phyloP scores from a whole-genome alignment of 805 yeast genomes.

The Teunomyces panamensis region DNA sequence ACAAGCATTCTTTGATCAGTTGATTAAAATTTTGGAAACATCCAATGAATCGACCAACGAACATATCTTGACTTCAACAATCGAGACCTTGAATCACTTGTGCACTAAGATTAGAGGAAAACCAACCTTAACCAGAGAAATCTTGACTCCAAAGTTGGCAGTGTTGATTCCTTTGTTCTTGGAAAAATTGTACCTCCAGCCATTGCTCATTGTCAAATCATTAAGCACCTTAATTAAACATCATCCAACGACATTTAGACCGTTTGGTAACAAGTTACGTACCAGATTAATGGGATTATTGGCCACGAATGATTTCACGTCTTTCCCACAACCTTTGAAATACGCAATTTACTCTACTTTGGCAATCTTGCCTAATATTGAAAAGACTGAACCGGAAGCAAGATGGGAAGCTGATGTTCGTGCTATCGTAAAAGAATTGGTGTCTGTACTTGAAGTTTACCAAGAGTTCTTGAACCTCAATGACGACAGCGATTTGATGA shows the following conservation, averaged over 20 bases:
- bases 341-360: conserved; percentile 44
- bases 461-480: conserved; percentile 55
- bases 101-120: conserved; percentile 64
- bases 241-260: conserved; percentile 80
- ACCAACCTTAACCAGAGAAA: conserved; percentile 79
- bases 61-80: conserved; percentile 32
- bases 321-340: conserved; percentile 40
- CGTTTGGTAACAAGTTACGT: conserved; percentile 65
- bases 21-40: conserved; percentile 41
- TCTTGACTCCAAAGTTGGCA: conserved; percentile 75
- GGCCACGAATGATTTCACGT: conserved; percentile 32
- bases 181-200: conserved; percentile 30
- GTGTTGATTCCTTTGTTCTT: conserved; percentile 55
- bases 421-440: conserved; percentile 49
- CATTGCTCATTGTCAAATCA: conserved; percentile 33
- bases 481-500: conserved; percentile 50
- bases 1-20: conserved; percentile 32
- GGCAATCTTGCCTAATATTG: conserved; percentile 57
- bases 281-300: conserved; percentile 36
- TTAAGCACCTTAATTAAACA: conserved; percentile 42
- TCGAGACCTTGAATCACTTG: conserved; percentile 40
- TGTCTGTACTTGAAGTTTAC: conserved; percentile 55
- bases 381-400: conserved; percentile 47
- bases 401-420: conserved; percentile 47
- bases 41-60: conserved; percentile 33